Conservation (phyloP, 2,329 filamentous ascomycete genomes). For the Talaromyces pinophilus region DNA sequence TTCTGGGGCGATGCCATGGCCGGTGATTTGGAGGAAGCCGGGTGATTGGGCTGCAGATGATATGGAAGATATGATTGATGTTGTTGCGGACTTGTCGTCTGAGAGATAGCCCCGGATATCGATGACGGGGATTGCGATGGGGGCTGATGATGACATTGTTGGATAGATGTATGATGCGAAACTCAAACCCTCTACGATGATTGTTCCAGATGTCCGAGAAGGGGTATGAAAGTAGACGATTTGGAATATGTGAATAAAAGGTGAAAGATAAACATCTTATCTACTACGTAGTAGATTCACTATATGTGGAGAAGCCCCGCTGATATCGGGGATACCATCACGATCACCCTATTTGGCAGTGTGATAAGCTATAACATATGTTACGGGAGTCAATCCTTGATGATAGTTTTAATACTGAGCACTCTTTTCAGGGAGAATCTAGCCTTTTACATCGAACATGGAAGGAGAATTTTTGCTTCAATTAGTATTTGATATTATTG, state of each 20-base stretch:
- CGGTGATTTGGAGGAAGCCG: constrained; percentile 42
- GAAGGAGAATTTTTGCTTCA: background rate
- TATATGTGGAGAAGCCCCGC: background rate
- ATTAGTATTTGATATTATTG: background rate
- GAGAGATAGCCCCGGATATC: constrained; percentile 10
- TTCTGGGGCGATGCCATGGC: constrained; percentile 33
- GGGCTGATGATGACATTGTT: background rate
- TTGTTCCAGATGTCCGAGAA: no score
- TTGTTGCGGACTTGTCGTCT: background rate
- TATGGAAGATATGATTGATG: constrained; percentile 4
- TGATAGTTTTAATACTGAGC: background rate
- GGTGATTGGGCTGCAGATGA: constrained; percentile 9
- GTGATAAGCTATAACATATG: background rate
- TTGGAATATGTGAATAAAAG: background rate
- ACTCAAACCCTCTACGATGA: background rate
- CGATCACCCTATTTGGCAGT: background rate
- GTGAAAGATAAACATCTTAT: background rate
- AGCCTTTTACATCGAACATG: background rate
- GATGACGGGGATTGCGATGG: constrained; percentile 8
- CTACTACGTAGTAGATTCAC: background rate
- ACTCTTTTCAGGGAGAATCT: background rate
- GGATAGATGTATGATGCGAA: background rate
- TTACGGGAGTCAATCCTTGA: background rate
- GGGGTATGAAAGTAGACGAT: background rate
- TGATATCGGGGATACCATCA: background rate